Evolutionary conservation across 441 rosid genomes (phyloP), one percentile per base, ranked within the genome.

Genomic region (Croton setiger): DNA sequence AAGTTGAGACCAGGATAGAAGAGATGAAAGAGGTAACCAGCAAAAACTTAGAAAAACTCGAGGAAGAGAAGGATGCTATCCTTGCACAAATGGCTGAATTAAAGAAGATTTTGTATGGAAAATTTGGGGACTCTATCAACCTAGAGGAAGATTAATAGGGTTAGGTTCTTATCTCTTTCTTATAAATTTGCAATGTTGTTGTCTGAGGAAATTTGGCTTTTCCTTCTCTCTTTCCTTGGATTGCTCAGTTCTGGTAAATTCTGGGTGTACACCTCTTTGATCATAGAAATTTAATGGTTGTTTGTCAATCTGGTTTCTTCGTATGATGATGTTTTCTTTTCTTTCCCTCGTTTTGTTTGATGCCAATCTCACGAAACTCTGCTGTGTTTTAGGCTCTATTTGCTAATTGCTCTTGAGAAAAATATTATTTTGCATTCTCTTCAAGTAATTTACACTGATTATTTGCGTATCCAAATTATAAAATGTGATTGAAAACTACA

Each of bases 71-170:
- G 74, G 85, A 62, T 17, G 76, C 88, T 0, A 54, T 88, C 17
- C 72, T 81, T 1, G 80, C 81, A 0, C 90, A 85, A 77, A 93
- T 88, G 98, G 84, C 89, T 0, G 87, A 83, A 74, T 47, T 93
- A 68, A 93, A 93, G 89, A 91, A 88, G 68, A 72, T 88, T 15
- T 61, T 93, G 78, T 93, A 93, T 27, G 95, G 85, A 5, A 93
- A 93, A 85, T 91, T 93, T 72, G 81, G 84, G 69, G 91, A 89
- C 65, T 89, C 98, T 62, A 93, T 88, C 80, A 93, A 93, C 77
- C 83, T 91, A 23, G 98, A 91, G 85, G 98, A 93, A 80, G 95
- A 91, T 63, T 93, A 66, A 76, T 55, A 7, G 49, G 56, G 21
- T 1, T 11, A 49, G 60, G 57, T 23, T 4, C 23, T 70, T 66